Conservation (phyloP, 345 rosid species). For the Microcos paniculata region DNA sequence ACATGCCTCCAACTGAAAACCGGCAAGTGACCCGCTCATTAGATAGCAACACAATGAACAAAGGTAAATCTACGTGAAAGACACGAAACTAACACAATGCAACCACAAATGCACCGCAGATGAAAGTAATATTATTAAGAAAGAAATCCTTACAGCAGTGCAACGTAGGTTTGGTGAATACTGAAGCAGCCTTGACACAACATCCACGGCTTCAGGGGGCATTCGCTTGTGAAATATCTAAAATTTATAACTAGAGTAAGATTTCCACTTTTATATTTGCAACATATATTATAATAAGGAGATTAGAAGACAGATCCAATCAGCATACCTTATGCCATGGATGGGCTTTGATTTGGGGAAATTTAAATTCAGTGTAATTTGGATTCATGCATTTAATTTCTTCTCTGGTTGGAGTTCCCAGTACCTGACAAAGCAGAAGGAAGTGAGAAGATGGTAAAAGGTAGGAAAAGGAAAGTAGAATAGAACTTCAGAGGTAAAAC, state of each 20-base stretch:
- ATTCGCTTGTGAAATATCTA: conserved; percentile 75
- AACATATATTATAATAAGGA: not conserved
- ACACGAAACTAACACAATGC: not conserved
- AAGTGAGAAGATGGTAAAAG: not conserved
- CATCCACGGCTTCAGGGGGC: conserved; percentile 82
- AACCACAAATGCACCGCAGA: not conserved
- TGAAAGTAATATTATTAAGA: not conserved
- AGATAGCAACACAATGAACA: not conserved
- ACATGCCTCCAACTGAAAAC: conserved; percentile 87
- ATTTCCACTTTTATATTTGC: not conserved
- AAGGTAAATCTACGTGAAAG: not conserved
- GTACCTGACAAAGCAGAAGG: conserved; percentile 43
- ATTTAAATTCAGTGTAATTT: conserved; percentile 90
- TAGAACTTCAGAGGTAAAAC: not conserved
- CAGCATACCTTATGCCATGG: conserved; percentile 93
- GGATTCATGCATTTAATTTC: conserved; percentile 99
- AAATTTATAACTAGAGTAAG: conserved; percentile 10
- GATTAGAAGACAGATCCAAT: conserved; percentile 3
- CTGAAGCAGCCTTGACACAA: conserved; percentile 82
- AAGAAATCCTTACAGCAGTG: conserved; percentile 61
- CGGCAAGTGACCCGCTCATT: not conserved
- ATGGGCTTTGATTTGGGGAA: conserved; percentile 98
- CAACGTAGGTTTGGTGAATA: conserved; percentile 82
- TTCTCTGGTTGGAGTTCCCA: conserved; percentile 97
- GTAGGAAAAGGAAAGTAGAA: not conserved